Base-by-base conservation (phyloP, 2,329 filamentous ascomycete genomes). In the Colletotrichum tanaceti region DNA sequence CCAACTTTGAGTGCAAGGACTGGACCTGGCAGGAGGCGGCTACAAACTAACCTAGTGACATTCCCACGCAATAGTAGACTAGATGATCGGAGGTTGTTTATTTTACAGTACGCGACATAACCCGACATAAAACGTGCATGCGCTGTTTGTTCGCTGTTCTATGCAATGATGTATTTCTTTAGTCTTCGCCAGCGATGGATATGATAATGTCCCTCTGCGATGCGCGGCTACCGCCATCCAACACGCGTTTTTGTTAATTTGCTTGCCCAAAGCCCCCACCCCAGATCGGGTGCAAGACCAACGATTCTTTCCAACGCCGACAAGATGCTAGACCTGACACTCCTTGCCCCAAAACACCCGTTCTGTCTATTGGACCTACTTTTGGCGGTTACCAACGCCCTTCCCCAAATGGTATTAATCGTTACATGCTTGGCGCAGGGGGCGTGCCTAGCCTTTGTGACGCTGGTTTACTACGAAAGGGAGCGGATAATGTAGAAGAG, bases 401-500 rank as follows among this genome's bases (percentile, higher is more conserved):
- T 53, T 55, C 16, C 41, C 35, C 22, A 35, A 35, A 28, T 38
- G 28, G 39, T 46, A 52, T 46, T 18, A 44, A 46, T 41, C 13
- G 41, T 39, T 24, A 65, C 41, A 22, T 66, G 14, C 50, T 55
- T 3, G 47, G 41, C 32, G 16, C 43, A 55, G 41, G n/a, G 35
- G 5, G n/a, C 18, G 5, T 38, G 14, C 3, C 5, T 44, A 20
- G 16, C 43, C 57, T 54, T 39, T 9, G 28, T 18, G 11, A 14
- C 28, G 28, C 38, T 39, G 24, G 6, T 46, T 77, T 75, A 87
- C 77, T 75, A 87, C 53, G 86, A 82, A 20, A 90, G 75, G 24
- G 88, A 89, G 70, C 89, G 84, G 69, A 91, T 88, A 61, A 91
- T 90, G 74, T 98, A 98, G 78, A 98, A 97, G 61, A 98, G 83